phyloP scores from a whole-genome alignment of 192 early-diverging fungal species.

The Entomortierella parvispora region DNA sequence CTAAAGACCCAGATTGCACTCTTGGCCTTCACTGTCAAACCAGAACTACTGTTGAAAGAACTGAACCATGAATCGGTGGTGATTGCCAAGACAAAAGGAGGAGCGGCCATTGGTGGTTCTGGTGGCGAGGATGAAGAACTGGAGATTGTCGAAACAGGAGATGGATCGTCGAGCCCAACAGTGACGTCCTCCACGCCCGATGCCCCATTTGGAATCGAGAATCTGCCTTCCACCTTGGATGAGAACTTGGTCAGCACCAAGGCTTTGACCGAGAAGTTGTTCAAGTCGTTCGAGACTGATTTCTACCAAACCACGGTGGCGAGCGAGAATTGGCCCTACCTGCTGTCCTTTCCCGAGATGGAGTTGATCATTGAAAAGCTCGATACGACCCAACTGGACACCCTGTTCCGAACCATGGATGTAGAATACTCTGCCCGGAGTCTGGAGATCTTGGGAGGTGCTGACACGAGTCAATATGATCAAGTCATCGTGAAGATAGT shows the following conservation, averaged over 20 bases:
- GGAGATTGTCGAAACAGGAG: not conserved
- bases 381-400: not conserved
- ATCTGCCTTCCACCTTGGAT: conserved; percentile 17
- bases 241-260: conserved; percentile 20
- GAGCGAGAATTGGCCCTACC: conserved; percentile 15
- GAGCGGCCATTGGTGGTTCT: too few relatives aligned
- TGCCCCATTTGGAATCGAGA: conserved; percentile 6
- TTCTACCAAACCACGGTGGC: not conserved
- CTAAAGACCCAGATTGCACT: conserved; percentile 25
- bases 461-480: conserved; percentile 26
- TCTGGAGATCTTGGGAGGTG: conserved; percentile 34
- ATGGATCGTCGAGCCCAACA: not conserved
- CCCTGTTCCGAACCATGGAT: not conserved
- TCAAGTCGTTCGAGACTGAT: conserved; percentile 15
- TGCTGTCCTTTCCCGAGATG: conserved; percentile 23
- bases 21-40: conserved; percentile 36
- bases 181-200: too few relatives aligned
- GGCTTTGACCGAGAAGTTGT: conserved; percentile 15
- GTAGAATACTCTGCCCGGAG: conserved; percentile 24
- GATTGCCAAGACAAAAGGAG: not conserved
- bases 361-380: conserved; percentile 23
- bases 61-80: conserved; percentile 16
- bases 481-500: conserved; percentile 20
- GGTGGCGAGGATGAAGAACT: not conserved
- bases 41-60: conserved; percentile 22